Percentiles rank a stretch among this genome's conserved stretches.
These are phyloP conservation scores for Paramyrothecium sp. DNA, from an alignment of 2,329 filamentous ascomycete species.

Conservation along the genomic window DNA sequence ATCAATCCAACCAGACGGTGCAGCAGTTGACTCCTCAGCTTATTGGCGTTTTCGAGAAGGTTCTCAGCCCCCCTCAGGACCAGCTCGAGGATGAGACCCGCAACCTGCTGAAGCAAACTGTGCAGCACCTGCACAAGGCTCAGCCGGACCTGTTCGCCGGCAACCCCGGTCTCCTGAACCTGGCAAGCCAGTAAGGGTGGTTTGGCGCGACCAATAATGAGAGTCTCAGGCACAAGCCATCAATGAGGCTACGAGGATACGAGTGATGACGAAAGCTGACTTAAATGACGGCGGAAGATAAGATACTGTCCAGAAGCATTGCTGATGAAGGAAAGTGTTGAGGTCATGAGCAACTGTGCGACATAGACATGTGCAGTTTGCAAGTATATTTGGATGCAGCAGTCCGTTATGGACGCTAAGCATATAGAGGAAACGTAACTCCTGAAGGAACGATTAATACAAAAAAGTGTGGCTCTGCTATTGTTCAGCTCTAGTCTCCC, in stretches of 20 bases:
- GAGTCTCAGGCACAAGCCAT: not conserved
- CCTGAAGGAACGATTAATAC: not conserved
- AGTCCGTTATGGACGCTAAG: not conserved
- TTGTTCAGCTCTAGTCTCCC: not conserved
- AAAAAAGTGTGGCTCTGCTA: not conserved
- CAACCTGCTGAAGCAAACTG: slow-evolving; percentile 62
- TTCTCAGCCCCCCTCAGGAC: slow-evolving; percentile 68
- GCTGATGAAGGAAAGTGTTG: not conserved
- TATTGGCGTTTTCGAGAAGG: slow-evolving; percentile 69
- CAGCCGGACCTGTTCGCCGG: slow-evolving; percentile 30
- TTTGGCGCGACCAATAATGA: not conserved
- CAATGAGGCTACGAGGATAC: slow-evolving; percentile 1
- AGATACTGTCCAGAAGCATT: not conserved
- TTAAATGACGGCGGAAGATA: not conserved
- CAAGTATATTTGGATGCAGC: not conserved
- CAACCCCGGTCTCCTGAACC: slow-evolving; percentile 27
- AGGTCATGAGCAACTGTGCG: not conserved
- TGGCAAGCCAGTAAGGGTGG: slow-evolving; percentile 20
- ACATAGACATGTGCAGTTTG: not conserved
- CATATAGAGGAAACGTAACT: not conserved
- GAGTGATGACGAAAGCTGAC: not conserved
- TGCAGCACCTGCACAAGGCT: slow-evolving; percentile 44
- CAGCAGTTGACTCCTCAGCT: slow-evolving; percentile 69
- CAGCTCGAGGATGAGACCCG: slow-evolving; percentile 74
- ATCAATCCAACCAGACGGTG: slow-evolving; percentile 66